These are phyloP conservation scores for Coniochaeta sp. DNA, from an alignment of 2,329 filamentous ascomycete species.

Conservation along the genomic window DNA sequence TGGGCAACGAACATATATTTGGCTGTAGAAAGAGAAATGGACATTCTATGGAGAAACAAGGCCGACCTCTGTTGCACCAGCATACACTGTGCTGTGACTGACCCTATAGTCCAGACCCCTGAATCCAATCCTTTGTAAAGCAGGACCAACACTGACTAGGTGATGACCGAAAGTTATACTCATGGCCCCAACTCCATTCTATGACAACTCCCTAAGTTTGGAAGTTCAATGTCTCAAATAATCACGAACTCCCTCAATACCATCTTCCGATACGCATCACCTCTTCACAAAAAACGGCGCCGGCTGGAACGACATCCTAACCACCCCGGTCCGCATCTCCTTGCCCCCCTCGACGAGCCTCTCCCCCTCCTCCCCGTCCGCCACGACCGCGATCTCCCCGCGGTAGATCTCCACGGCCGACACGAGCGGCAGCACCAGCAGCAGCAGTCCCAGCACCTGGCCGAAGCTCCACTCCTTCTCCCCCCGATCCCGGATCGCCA, in stretches of 20 bases:
- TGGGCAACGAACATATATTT: neutral
- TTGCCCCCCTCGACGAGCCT: constrained; percentile 6
- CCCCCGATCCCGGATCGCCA: constrained; percentile 40
- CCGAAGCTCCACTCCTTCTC: constrained; percentile 58
- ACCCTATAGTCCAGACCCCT: too few relatives aligned
- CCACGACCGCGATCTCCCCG: constrained; percentile 10
- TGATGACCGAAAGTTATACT: too few relatives aligned
- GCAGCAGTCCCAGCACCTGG: constrained; percentile 50
- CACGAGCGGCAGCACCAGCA: constrained; percentile 53
- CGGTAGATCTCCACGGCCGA: constrained; percentile 48
- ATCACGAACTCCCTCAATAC: too few relatives aligned
- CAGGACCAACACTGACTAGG: too few relatives aligned
- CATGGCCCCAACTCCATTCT: too few relatives aligned
- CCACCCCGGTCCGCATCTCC: constrained; percentile 3
- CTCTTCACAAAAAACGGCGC: neutral
- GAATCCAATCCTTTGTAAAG: too few relatives aligned
- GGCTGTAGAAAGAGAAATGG: neutral
- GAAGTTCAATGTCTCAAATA: too few relatives aligned
- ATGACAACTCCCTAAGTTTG: too few relatives aligned
- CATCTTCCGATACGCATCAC: neutral
- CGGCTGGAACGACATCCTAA: constrained; percentile 2
- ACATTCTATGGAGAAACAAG: too few relatives aligned
- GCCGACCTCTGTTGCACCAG: too few relatives aligned
- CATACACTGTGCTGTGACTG: too few relatives aligned
- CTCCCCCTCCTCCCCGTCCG: constrained; percentile 10